Evolutionary conservation across 2,329 filamentous ascomycete genomes (phyloP).

Genomic region (Emericellopsis cladophorae): DNA sequence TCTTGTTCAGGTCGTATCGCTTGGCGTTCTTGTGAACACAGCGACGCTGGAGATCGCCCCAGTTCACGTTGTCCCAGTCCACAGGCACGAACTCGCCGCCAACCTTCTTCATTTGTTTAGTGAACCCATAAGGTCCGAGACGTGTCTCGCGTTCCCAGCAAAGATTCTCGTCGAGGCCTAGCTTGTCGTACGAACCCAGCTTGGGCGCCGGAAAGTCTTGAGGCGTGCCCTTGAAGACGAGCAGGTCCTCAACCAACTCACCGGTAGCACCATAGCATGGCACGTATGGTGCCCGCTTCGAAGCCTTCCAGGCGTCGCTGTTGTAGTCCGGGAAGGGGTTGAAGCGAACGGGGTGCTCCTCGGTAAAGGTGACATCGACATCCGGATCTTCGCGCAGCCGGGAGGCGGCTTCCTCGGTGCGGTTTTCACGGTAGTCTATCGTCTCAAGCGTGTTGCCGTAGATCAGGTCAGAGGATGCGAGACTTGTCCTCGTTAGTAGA

Average conservation of each 20-base stretch:
- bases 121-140: constrained; percentile 52
- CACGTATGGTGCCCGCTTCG: constrained; percentile 44
- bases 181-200: constrained; percentile 48
- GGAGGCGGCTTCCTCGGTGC: constrained; percentile 15
- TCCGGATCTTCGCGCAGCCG: constrained; percentile 19
- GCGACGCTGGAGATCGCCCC: constrained; percentile 56
- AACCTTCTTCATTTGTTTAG: constrained; percentile 32
- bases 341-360: constrained; percentile 42
- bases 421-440: constrained; percentile 26
- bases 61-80: constrained; percentile 53
- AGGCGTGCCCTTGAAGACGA: constrained; percentile 51
- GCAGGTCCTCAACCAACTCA: constrained; percentile 44
- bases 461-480: constrained; percentile 35
- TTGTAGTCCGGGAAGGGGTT: constrained; percentile 64
- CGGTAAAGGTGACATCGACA: constrained; percentile 24
- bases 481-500: constrained; percentile 14
- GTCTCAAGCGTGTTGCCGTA: constrained; percentile 42
- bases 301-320: constrained; percentile 41
- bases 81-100: constrained; percentile 30
- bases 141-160: constrained; percentile 60
- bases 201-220: constrained; percentile 44
- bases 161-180: constrained; percentile 48
- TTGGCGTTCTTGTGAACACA: constrained; percentile 55
- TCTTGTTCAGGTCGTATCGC: constrained; percentile 39
- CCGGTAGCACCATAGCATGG: constrained; percentile 55